phyloP scores from a whole-genome alignment of 768 basidiomycete genomes.

The Pleurotus djamor region DNA sequence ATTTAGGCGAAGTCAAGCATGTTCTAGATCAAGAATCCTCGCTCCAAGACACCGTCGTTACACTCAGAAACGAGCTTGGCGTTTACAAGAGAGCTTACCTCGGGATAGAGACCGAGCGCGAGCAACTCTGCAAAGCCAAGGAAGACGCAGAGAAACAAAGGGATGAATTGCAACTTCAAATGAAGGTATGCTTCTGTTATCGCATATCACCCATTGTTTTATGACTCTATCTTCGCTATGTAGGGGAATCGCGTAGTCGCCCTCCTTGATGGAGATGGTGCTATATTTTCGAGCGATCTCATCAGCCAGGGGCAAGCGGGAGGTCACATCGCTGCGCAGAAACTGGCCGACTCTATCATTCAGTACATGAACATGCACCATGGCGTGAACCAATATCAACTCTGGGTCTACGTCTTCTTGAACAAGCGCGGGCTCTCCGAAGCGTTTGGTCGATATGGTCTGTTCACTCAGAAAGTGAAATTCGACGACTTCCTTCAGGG shows the following conservation, averaged over 20 bases:
- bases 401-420: conserved; percentile 62
- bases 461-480: conserved; percentile 31
- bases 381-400: conserved; percentile 42
- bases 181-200: conserved; percentile 27
- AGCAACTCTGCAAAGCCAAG: conserved; percentile 26
- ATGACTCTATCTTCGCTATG: not conserved
- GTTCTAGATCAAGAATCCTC: conserved; percentile 29
- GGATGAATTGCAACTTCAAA: conserved; percentile 35
- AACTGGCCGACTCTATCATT: conserved; percentile 37
- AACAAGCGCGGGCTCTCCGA: conserved; percentile 62
- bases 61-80: conserved; percentile 36
- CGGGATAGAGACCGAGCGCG: conserved; percentile 29
- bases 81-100: conserved; percentile 42
- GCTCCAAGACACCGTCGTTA: conserved; percentile 26
- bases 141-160: conserved; percentile 34
- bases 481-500: conserved; percentile 69
- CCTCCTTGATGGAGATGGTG: conserved; percentile 66
- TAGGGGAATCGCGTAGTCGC: conserved; percentile 45
- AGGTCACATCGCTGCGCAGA: conserved; percentile 53
- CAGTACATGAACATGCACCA: conserved; percentile 30
- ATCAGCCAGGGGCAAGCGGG: conserved; percentile 55
- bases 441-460: conserved; percentile 39
- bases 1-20: conserved; percentile 34
- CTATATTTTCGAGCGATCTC: conserved; percentile 55
- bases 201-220: not conserved